Conservation (phyloP, 2,329 filamentous ascomycete genomes). For the Pseudocercospora pini-densiflorae region DNA sequence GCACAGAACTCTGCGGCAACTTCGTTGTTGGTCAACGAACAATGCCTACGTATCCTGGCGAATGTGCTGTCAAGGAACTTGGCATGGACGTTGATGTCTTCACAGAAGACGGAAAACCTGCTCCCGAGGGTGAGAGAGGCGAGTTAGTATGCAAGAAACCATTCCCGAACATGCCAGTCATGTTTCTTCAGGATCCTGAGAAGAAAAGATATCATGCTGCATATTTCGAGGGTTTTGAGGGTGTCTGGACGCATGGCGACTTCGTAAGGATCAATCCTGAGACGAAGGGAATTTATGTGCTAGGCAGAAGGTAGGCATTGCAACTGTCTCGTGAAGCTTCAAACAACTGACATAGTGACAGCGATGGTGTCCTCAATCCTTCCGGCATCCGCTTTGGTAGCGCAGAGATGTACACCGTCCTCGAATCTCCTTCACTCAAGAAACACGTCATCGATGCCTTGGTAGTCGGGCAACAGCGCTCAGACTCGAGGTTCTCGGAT, state of each 20-base stretch:
- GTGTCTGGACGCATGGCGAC: conserved; percentile 81
- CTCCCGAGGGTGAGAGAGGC: conserved; percentile 68
- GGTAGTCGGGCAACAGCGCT: conserved; percentile 75
- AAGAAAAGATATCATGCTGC: conserved; percentile 46
- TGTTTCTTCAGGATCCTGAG: conserved; percentile 47
- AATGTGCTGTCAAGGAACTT: conserved; percentile 57
- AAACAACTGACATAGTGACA: not conserved
- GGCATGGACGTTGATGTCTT: conserved; percentile 61
- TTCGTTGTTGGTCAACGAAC: conserved; percentile 68
- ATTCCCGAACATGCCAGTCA: conserved; percentile 73
- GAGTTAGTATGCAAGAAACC: conserved; percentile 70
- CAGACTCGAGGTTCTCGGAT: conserved; percentile 45
- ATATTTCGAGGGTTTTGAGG: conserved; percentile 48
- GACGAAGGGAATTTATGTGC: conserved; percentile 67
- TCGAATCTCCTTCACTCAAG: conserved; percentile 67
- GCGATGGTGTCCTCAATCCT: conserved; percentile 77
- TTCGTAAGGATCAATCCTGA: conserved; percentile 71
- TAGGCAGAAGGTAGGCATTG: conserved; percentile 58
- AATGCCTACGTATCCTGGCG: conserved; percentile 64
- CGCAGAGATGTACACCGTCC: conserved; percentile 75
- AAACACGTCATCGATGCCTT: conserved; percentile 66
- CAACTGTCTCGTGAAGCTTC: not conserved
- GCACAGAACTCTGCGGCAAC: conserved; percentile 73
- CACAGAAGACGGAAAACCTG: conserved; percentile 57
- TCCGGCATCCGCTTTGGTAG: conserved; percentile 77